These are phyloP conservation scores for Metschnikowia baotianmanensis DNA, from an alignment of 805 yeast genomes.

Conservation along the genomic window DNA sequence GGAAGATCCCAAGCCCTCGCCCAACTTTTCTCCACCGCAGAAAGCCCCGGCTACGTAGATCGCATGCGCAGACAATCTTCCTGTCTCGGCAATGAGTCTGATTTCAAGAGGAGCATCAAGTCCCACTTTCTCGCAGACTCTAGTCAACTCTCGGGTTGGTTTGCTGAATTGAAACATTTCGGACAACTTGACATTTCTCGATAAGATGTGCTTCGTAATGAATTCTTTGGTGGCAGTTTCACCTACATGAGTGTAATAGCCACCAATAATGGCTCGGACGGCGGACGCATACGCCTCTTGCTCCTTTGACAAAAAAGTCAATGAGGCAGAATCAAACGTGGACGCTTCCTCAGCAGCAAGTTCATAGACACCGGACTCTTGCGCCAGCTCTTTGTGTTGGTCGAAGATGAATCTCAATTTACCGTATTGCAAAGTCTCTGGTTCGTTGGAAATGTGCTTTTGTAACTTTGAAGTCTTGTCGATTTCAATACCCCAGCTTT, in stretches of 20 bases:
- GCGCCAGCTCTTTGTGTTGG: slow-evolving; percentile 26
- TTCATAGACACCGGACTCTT: slow-evolving; percentile 51
- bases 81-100: slow-evolving; percentile 88
- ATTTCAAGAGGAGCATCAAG: slow-evolving; percentile 69
- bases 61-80: slow-evolving; percentile 80
- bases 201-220: slow-evolving; percentile 69
- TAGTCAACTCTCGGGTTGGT: slow-evolving; percentile 81
- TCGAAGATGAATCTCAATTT: slow-evolving; percentile 53
- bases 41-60: slow-evolving; percentile 90
- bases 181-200: slow-evolving; percentile 76
- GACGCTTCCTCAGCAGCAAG: slow-evolving; percentile 26
- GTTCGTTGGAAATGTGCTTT: slow-evolving; percentile 66
- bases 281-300: slow-evolving; percentile 58
- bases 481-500: slow-evolving; percentile 84
- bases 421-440: slow-evolving; percentile 66
- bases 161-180: slow-evolving; percentile 76
- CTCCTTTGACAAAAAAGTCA: slow-evolving; percentile 35
- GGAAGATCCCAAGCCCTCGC: slow-evolving; percentile 93
- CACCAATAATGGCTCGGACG: slow-evolving; percentile 82
- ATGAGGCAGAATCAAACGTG: slow-evolving; percentile 15
- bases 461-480: slow-evolving; percentile 64
- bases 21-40: slow-evolving; percentile 75
- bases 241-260: slow-evolving; percentile 72
- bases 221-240: slow-evolving; percentile 63
- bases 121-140: slow-evolving; percentile 71